These are phyloP conservation scores for Aegilops bicornis DNA, from an alignment of 176 grass and related monocot species.

Conservation along the genomic window DNA sequence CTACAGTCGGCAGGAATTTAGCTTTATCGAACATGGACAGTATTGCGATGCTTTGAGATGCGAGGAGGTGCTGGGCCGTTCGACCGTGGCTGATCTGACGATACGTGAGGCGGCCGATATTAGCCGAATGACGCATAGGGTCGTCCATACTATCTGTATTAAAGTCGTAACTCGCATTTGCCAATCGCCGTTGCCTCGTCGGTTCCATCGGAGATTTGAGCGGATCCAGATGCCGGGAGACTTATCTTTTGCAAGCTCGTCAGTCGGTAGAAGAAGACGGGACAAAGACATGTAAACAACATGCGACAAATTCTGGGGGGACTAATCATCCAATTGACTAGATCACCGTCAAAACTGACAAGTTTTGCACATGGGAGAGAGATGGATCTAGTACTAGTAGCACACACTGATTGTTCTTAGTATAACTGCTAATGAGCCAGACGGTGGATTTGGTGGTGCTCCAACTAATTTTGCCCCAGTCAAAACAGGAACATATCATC, in stretches of 20 bases:
- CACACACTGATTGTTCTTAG: not conserved
- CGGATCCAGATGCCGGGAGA: not conserved
- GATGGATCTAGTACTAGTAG: not conserved
- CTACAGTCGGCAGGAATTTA: no score
- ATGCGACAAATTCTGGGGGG: constrained; percentile 5
- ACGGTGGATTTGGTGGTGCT: constrained; percentile 25
- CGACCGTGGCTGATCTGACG: no score
- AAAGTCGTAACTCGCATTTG: no score
- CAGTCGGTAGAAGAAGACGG: not conserved
- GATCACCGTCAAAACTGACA: constrained; percentile 29
- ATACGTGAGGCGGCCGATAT: no score
- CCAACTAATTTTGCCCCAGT: constrained; percentile 5
- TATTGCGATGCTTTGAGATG: no score
- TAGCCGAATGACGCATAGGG: no score
- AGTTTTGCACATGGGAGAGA: constrained; percentile 38
- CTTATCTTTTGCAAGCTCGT: not conserved
- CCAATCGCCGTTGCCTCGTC: not conserved
- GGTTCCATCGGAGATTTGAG: not conserved
- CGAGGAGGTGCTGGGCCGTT: no score
- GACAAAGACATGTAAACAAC: constrained; percentile 1
- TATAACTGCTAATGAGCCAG: constrained; percentile 1
- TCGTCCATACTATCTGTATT: no score
- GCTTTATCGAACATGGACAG: no score
- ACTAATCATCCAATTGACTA: not conserved
- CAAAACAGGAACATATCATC: constrained; percentile 9